A percentile compares a stretch with the other conserved stretches of the same genome.
phyloP scores from a whole-genome alignment of 768 basidiomycete species.

The Pleurotus eryngii region DNA sequence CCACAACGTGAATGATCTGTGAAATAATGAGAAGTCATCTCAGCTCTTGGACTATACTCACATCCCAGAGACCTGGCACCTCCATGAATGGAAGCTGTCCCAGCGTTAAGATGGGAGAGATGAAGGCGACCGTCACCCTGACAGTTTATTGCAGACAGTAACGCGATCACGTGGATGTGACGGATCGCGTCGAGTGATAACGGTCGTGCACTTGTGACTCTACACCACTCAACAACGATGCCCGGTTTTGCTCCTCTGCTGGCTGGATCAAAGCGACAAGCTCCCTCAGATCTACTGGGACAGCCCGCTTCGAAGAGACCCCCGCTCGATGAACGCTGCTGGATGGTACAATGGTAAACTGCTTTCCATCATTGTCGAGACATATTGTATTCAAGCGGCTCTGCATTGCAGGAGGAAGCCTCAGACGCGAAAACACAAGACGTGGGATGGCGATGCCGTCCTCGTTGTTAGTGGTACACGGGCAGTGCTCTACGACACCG shows the following conservation, averaged over 20 bases:
- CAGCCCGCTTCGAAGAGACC: conserved; percentile 28
- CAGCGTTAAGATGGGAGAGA: not conserved
- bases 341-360: conserved; percentile 77
- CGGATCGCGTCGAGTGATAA: not conserved
- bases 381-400: no score
- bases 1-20: not conserved
- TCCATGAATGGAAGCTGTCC: not conserved
- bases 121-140: no score
- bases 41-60: not conserved
- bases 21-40: not conserved
- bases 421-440: conserved; percentile 82
- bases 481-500: conserved; percentile 54
- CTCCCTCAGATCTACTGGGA: conserved; percentile 28
- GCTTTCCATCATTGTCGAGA: no score
- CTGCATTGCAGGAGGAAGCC: conserved; percentile 54
- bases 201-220: no score
- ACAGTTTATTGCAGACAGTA: no score
- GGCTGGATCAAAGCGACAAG: conserved; percentile 26
- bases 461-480: conserved; percentile 46
- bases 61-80: conserved; percentile 11
- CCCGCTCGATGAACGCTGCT: conserved; percentile 40
- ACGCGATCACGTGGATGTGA: conserved; percentile 7
- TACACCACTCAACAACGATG: conserved; percentile 16
- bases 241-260: conserved; percentile 28
- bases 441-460: conserved; percentile 85